Evolutionary conservation across 2,329 filamentous ascomycete species (phyloP).

Genomic region (Esteya vermicola): DNA sequence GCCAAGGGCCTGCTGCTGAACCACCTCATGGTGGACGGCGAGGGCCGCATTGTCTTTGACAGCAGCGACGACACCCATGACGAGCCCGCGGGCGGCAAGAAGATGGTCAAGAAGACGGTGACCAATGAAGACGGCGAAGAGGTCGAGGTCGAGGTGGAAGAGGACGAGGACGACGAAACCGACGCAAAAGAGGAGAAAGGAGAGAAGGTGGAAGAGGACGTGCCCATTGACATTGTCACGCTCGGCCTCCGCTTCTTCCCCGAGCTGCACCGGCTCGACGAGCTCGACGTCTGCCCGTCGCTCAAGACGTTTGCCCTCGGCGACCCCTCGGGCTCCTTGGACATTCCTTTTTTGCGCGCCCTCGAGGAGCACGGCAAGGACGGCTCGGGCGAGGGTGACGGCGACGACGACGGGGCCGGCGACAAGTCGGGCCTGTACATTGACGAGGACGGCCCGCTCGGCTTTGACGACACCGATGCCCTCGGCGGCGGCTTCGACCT

Average conservation of each 20-base stretch:
- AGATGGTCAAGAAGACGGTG: conserved; percentile 20
- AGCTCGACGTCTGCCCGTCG: conserved; percentile 86
- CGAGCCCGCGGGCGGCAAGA: conserved; percentile 23
- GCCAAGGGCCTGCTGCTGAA: conserved; percentile 92
- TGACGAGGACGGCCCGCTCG: conserved; percentile 71
- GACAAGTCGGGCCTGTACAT: conserved; percentile 71
- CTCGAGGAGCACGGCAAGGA: conserved; percentile 75
- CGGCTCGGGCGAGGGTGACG: conserved; percentile 42
- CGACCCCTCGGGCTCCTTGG: conserved; percentile 67
- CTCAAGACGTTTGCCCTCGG: conserved; percentile 89
- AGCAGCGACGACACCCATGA: conserved; percentile 77
- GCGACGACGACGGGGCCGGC: conserved; percentile 31
- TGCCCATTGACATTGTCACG: conserved; percentile 64
- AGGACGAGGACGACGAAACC: conserved; percentile 16
- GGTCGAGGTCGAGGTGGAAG: conserved; percentile 27
- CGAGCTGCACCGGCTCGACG: conserved; percentile 60
- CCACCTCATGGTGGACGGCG: conserved; percentile 85
- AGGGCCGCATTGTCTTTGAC: conserved; percentile 92
- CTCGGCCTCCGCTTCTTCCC: conserved; percentile 78
- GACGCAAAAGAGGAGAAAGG: conserved; percentile 4
- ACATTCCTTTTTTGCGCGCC: conserved; percentile 84
- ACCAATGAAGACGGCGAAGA: conserved; percentile 22
- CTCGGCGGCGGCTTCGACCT: conserved; percentile 61
- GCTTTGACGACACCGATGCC: conserved; percentile 69
- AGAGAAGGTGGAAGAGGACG: conserved; percentile 33